Base-by-base conservation (phyloP, 441 rosid genomes). In the Breynia disticha region DNA sequence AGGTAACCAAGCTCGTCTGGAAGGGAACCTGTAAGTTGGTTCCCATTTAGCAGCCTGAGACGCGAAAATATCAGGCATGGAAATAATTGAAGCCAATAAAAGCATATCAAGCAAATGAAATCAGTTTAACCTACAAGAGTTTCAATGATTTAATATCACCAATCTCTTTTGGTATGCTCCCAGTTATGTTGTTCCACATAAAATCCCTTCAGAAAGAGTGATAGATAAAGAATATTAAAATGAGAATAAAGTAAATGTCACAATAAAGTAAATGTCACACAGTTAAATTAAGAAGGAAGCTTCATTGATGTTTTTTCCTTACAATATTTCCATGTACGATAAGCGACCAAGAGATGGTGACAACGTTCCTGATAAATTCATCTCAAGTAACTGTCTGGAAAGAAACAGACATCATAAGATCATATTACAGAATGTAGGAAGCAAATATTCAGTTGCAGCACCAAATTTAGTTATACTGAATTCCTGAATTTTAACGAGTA, bases 1-100 rank as follows among this genome's bases (percentile, higher is more conserved):
- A 93, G 77, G 74, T 76, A 63, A 37, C 98, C 98, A 65, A 93
- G 93, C 76, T 93, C 95, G 19, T 84, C 88, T 0, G 98, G 90
- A 69, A 93, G 66, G 14, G 79, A 48, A 60, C 98, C 97, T 2
- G 83, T 76, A 61, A 93, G 49, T 11, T 58, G 55, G 70, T 93
- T 93, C 60, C 98, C 98, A 71, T 88, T 88, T 59, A 93, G 74
- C 24, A 93, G 88, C 89, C 98, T 93, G 79, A 17, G 59, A 77
- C 14, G 60, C 57, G 47, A 47, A 71, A 44, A 53, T 50, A 60
- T 16, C 64, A 73, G 41, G 69, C 16, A 12, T 39, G 47, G 50
- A 59, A 56, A 55, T 67, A 28, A 64, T 24, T 2, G 32, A 7
- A 24, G 32, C 3, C 32, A 24, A 24, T 24, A 24, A 24, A 24